Evolutionary conservation across 345 rosid species (phyloP).

Genomic region (Hypericum perforatum): DNA sequence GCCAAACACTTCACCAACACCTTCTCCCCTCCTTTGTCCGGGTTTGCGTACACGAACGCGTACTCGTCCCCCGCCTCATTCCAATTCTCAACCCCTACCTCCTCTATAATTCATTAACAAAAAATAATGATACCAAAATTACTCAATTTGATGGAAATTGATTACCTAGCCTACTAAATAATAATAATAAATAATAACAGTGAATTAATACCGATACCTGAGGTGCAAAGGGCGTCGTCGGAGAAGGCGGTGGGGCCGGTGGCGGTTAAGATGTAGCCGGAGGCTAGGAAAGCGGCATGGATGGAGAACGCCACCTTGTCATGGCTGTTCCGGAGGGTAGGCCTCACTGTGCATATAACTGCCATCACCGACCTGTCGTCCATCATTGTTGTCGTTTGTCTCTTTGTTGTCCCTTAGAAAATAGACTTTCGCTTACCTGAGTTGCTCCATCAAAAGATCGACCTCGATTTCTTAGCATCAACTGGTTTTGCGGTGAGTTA

Average conservation of each 20-base stretch:
- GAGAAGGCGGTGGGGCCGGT: conserved; percentile 60
- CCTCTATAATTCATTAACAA: too few species aligned
- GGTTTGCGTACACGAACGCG: conserved; percentile 56
- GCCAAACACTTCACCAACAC: conserved; percentile 60
- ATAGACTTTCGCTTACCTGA: too few species aligned
- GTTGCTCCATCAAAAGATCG: too few species aligned
- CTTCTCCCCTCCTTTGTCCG: conserved; percentile 41
- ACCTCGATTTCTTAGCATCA: too few species aligned
- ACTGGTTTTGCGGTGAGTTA: too few species aligned
- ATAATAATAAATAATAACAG: background rate
- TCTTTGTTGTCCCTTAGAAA: too few species aligned
- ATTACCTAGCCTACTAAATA: background rate
- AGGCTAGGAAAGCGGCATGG: conserved; percentile 59
- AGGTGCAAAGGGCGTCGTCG: conserved; percentile 40
- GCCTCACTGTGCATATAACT: conserved; percentile 58
- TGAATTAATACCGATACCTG: conserved; percentile 37
- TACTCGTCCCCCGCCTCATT: conserved; percentile 53
- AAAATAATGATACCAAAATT: too few species aligned
- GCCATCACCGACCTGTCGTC: conserved; percentile 54
- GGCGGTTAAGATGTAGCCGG: conserved; percentile 59
- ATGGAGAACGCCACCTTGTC: conserved; percentile 70
- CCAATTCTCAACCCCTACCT: conserved; percentile 74
- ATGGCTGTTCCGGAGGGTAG: conserved; percentile 44
- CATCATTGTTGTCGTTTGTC: conserved; percentile 27
- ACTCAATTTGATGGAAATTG: too few species aligned